Conservation (phyloP, 306 rosid genomes). For the Ochetophila trinervis region DNA sequence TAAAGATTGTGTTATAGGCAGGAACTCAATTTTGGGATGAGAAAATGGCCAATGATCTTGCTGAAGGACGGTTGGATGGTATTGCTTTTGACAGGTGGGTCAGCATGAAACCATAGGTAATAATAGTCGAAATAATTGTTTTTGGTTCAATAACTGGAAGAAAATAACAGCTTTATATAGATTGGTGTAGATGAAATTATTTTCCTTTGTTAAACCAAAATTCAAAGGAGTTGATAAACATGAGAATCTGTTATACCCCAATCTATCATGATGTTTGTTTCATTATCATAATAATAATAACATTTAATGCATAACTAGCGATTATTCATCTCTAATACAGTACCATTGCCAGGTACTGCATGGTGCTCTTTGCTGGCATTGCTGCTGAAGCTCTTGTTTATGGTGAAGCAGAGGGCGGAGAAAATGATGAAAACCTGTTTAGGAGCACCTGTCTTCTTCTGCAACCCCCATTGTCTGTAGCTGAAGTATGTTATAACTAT, state of each 20-base stretch:
- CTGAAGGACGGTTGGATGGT: constrained; percentile 83
- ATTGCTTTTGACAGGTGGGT: constrained; percentile 83
- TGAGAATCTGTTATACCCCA: too few species aligned
- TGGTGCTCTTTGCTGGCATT: constrained; percentile 97
- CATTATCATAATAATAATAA: not conserved
- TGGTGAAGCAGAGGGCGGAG: constrained; percentile 98
- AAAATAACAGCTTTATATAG: not conserved
- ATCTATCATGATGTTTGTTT: too few species aligned
- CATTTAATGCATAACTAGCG: not conserved
- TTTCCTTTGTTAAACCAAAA: not conserved
- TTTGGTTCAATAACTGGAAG: not conserved
- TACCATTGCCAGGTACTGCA: constrained; percentile 66
- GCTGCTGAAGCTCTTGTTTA: constrained; percentile 96
- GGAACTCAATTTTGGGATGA: constrained; percentile 99
- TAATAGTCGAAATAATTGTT: constrained; percentile 7
- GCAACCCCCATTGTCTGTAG: constrained; percentile 78
- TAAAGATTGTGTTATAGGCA: constrained; percentile 49
- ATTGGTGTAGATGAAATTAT: not conserved
- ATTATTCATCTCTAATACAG: not conserved
- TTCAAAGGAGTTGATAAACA: too few species aligned
- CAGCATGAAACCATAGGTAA: constrained; percentile 10
- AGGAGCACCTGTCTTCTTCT: constrained; percentile 70
- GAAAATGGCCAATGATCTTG: constrained; percentile 81
- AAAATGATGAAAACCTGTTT: constrained; percentile 92
- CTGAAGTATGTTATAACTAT: constrained; percentile 52